Percentiles rank a stretch among this genome's conserved stretches.
These are phyloP conservation scores for Phytophthora hybrid DNA, from an alignment of 352 stramenopile genomes.

Conservation along the genomic window DNA sequence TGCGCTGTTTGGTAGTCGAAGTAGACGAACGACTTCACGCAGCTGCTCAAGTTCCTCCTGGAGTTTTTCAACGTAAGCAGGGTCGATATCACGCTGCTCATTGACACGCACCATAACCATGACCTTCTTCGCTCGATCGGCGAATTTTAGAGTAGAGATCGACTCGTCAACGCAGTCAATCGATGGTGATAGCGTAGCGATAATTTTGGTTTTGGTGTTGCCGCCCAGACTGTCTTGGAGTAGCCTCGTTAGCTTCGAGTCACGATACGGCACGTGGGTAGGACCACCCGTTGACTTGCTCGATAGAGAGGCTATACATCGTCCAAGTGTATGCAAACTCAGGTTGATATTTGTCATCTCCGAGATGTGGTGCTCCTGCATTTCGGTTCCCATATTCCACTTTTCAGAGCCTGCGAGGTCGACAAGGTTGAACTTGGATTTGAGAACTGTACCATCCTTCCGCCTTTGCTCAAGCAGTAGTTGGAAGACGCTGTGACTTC, in stretches of 20 bases:
- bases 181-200: constrained; percentile 90
- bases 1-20: constrained; percentile 34
- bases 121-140: constrained; percentile 92
- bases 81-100: constrained; percentile 86
- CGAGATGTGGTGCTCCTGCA: constrained; percentile 87
- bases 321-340: constrained; percentile 91
- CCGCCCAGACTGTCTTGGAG: constrained; percentile 90
- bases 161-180: constrained; percentile 91
- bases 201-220: constrained; percentile 93
- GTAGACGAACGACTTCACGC: constrained; percentile 63
- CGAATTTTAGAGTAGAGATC: constrained; percentile 95
- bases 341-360: constrained; percentile 97
- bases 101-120: constrained; percentile 90
- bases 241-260: constrained; percentile 94
- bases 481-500: constrained; percentile 92
- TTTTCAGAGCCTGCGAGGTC: constrained; percentile 95
- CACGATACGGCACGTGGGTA: constrained; percentile 91
- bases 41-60: constrained; percentile 87
- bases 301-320: constrained; percentile 87
- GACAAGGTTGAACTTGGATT: constrained; percentile 96
- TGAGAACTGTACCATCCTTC: constrained; percentile 75
- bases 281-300: constrained; percentile 41
- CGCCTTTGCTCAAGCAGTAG: constrained; percentile 82
- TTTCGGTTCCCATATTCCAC: constrained; percentile 88
- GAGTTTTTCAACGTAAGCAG: constrained; percentile 89